Evolutionary conservation across 768 basidiomycete species (phyloP).

Genomic region (Boletellus sp.): DNA sequence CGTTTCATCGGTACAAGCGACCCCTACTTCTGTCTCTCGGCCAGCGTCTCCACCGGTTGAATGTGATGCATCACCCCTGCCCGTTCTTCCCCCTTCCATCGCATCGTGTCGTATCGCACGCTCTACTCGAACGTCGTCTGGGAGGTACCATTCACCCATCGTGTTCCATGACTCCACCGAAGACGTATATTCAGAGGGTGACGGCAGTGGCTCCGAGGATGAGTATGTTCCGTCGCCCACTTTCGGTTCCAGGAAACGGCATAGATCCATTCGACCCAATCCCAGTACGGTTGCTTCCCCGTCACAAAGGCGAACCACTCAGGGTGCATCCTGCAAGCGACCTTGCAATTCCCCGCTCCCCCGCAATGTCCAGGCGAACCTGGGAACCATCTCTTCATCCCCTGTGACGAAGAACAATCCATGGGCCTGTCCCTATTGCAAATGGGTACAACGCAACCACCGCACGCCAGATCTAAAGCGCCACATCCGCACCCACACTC

Average conservation of each 20-base stretch:
- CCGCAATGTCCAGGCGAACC: slow-evolving; percentile 44
- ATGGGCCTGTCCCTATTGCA: slow-evolving; percentile 46
- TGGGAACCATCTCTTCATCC: slow-evolving; percentile 14
- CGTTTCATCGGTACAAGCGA: slow-evolving; percentile 8
- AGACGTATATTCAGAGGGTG: slow-evolving; percentile 36
- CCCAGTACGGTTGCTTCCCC: neutral
- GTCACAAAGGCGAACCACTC: slow-evolving; percentile 6
- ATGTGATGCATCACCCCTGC: neutral
- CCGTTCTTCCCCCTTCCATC: neutral
- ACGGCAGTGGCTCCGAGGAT: slow-evolving; percentile 40
- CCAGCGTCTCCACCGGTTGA: neutral
- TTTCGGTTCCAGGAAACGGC: slow-evolving; percentile 34
- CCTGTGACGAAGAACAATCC: slow-evolving; percentile 30
- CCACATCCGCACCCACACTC: slow-evolving; percentile 52
- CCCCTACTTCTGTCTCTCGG: slow-evolving; percentile 2
- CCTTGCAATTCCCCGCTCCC: slow-evolving; percentile 36
- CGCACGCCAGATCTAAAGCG: slow-evolving; percentile 59
- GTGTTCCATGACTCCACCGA: slow-evolving; percentile 17
- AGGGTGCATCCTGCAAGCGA: slow-evolving; percentile 18
- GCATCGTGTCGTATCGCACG: slow-evolving; percentile 14
- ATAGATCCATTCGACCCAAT: slow-evolving; percentile 14
- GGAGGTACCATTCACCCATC: neutral
- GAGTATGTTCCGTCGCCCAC: slow-evolving; percentile 43
- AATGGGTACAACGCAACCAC: slow-evolving; percentile 44
- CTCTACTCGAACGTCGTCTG: slow-evolving; percentile 5